phyloP scores from a whole-genome alignment of 768 basidiomycete species.

The Amanita pallidorosea region DNA sequence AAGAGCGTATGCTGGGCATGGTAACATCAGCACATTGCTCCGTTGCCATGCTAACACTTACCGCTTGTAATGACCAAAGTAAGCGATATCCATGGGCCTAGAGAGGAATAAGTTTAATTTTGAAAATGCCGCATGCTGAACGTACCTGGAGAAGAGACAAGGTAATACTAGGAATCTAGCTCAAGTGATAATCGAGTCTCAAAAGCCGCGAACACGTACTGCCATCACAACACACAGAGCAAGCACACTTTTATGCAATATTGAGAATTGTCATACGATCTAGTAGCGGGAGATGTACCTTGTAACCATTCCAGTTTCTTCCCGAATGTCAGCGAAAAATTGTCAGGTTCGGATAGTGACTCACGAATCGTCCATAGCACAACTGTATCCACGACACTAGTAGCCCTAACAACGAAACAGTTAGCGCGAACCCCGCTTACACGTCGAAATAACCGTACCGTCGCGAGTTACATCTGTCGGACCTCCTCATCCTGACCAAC shows the following conservation, averaged over 20 bases:
- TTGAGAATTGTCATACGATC: neutral
- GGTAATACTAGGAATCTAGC: neutral
- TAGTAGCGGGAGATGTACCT: neutral
- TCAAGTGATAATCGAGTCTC: neutral
- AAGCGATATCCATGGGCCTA: neutral
- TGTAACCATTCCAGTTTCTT: constrained; percentile 3
- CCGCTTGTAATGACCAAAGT: neutral
- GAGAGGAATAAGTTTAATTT: neutral
- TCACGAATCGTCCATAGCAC: neutral
- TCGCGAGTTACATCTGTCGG: neutral
- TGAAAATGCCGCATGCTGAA: neutral
- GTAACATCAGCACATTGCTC: neutral
- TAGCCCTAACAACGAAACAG: neutral
- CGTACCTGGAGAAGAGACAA: neutral
- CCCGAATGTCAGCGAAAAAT: neutral
- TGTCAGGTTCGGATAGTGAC: neutral
- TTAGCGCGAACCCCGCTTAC: neutral
- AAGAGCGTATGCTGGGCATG: neutral
- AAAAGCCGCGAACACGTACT: neutral
- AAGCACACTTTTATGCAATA: neutral
- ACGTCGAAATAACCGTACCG: neutral
- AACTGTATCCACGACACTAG: neutral
- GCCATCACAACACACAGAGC: neutral
- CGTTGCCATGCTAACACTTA: neutral
- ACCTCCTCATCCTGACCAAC: neutral